These are phyloP conservation scores for Astragalus membranaceus DNA, from an alignment of 306 rosid species.

Conservation along the genomic window DNA sequence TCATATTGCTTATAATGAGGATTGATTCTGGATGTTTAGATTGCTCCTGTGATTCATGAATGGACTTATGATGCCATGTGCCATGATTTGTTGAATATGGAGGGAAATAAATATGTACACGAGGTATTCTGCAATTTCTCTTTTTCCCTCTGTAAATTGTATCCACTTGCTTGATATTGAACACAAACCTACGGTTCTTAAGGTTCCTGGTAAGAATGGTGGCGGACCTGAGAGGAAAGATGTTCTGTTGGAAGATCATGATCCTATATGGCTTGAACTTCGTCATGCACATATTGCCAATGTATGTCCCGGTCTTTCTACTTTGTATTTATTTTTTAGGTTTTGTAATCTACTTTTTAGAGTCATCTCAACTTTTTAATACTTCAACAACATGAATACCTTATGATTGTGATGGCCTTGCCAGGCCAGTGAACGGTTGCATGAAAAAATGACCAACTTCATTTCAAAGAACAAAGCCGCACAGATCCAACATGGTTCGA, in stretches of 20 bases:
- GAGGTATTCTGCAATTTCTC: slow-evolving; percentile 44
- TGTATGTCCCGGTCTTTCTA: slow-evolving; percentile 38
- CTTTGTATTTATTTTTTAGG: background rate
- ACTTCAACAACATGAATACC: background rate
- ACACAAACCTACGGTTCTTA: slow-evolving; percentile 15
- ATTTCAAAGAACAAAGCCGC: slow-evolving; percentile 88
- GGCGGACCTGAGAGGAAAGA: slow-evolving; percentile 80
- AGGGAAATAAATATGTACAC: slow-evolving; percentile 83
- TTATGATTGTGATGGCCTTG: slow-evolving; percentile 33
- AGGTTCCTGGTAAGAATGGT: slow-evolving; percentile 79
- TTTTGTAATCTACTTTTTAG: background rate
- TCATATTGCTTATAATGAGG: slow-evolving; percentile 29
- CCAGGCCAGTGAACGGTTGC: slow-evolving; percentile 92
- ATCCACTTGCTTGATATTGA: slow-evolving; percentile 1
- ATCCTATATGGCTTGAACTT: slow-evolving; percentile 96
- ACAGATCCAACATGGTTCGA: slow-evolving; percentile 85
- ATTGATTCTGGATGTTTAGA: slow-evolving; percentile 49
- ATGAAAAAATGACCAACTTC: slow-evolving; percentile 85
- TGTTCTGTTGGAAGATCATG: slow-evolving; percentile 90
- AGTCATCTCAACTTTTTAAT: background rate
- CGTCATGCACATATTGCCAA: slow-evolving; percentile 95
- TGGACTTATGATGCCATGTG: slow-evolving; percentile 99
- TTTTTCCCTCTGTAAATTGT: background rate
- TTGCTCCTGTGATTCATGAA: slow-evolving; percentile 91
- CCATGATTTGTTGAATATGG: slow-evolving; percentile 81